These are phyloP conservation scores for Gentiana macrophylla DNA, from an alignment of 257 asterid genomes.

Conservation along the genomic window DNA sequence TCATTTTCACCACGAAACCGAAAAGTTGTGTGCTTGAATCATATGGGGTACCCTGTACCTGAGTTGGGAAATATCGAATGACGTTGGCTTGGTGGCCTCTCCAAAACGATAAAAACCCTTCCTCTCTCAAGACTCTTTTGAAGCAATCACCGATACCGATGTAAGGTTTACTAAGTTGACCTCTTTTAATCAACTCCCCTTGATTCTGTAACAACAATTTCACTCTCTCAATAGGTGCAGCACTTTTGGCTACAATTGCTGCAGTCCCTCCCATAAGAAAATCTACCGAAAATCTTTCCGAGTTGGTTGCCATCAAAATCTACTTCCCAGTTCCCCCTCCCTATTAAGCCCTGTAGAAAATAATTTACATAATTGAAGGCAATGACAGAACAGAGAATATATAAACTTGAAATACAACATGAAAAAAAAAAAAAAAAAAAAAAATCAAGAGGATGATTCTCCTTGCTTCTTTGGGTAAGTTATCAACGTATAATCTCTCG, in stretches of 20 bases:
- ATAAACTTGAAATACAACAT: too few species aligned
- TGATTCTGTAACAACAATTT: conserved; percentile 96
- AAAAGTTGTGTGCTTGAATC: neutral
- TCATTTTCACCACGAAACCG: conserved; percentile 1
- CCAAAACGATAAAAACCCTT: conserved; percentile 77
- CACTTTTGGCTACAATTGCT: conserved; percentile 68
- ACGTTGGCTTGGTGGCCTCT: conserved; percentile 97
- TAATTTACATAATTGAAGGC: too few species aligned
- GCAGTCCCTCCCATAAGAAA: conserved; percentile 81
- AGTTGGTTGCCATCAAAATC: conserved; percentile 38
- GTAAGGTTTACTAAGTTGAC: conserved; percentile 76
- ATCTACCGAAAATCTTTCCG: conserved; percentile 64
- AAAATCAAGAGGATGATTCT: too few species aligned
- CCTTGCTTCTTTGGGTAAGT: too few species aligned
- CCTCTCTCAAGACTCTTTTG: conserved; percentile 57
- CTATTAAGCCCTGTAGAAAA: conserved; percentile 26
- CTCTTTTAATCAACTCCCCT: conserved; percentile 78
- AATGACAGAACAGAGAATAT: too few species aligned
- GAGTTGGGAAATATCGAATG: conserved; percentile 92
- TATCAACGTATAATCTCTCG: too few species aligned
- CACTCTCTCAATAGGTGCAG: conserved; percentile 95
- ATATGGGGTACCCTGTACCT: conserved; percentile 33
- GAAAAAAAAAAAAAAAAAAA: too few species aligned
- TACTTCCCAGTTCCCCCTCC: conserved; percentile 32
- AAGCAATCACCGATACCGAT: conserved; percentile 63